Conservation (phyloP, 805 yeast genomes). For the Monosporozyma unispora region DNA sequence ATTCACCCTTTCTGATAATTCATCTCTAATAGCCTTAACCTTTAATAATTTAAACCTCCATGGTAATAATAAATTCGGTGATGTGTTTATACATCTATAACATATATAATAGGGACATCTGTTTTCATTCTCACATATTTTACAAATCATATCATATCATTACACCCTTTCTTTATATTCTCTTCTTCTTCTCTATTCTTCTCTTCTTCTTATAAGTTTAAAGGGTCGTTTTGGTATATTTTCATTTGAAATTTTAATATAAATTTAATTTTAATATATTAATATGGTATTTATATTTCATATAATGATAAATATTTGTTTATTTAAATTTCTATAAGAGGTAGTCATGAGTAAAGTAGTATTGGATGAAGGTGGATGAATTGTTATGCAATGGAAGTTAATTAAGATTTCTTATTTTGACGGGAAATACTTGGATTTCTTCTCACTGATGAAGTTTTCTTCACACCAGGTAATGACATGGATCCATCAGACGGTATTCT, state of each 20-base stretch:
- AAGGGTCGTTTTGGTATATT: not conserved
- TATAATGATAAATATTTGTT: no score
- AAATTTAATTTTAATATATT: not conserved
- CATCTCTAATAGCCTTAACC: not conserved
- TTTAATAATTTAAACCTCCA: not conserved
- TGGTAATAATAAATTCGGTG: not conserved
- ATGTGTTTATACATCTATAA: slow-evolving; percentile 1
- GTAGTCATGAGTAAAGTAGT: no score
- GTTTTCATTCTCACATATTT: not conserved
- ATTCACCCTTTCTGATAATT: not conserved
- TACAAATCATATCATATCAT: slow-evolving; percentile 1
- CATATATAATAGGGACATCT: not conserved
- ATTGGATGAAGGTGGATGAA: no score
- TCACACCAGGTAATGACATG: not conserved
- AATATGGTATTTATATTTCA: not conserved
- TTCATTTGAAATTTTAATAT: not conserved
- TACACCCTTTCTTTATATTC: not conserved
- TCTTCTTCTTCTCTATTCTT: no score
- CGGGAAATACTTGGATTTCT: not conserved
- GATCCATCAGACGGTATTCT: slow-evolving; percentile 1
- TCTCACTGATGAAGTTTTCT: not conserved
- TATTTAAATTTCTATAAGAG: not conserved
- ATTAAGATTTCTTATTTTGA: not conserved
- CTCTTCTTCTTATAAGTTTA: not conserved
- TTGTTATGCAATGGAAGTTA: not conserved